Evolutionary conservation across 169 alveolate species (phyloP), one percentile per base, ranked within the genome.

Genomic region (Plasmodium malariae): DNA sequence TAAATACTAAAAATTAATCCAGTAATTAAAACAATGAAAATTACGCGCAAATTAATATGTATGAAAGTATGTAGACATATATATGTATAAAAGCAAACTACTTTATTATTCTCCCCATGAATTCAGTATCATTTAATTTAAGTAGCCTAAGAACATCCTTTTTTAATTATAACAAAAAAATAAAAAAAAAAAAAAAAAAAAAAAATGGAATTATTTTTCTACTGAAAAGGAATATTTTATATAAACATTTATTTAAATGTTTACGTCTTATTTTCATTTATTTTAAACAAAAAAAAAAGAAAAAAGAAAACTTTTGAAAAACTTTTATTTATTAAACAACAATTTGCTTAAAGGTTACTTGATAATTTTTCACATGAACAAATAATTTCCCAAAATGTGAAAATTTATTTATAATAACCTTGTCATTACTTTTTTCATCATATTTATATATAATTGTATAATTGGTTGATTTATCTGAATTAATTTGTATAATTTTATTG

Each of bases 331-430:
- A 37, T 17, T 7, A 40, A 11, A 17, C 55, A 45, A 45, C 14
- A 67, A 67, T 59, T 60, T 40, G 57, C 74, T 51, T 60, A 60
- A 34, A 67, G 67, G 51, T 83, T 83, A 83, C 91, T 83, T 83
- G 85, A 83, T 83, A 83, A 67, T 67, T 83, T 83, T 67, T 83
- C 30, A 83, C 91, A 67, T 83, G 91, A 65, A 83, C 91, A 83
- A 83, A 83, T 37, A 83, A 51, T 70, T 83, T 83, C 30, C 91
- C 91, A 65, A 32, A 54, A 83, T 83, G 91, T 17, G 91, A 21
- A 83, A 83, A 83, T 28, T 83, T 83, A 83, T 67, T 65, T 37
- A 83, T 54, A 21, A 67, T 26, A 49, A 83, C 85, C 32, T 54
- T 83, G 48, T 83, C 85, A 67, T 83, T 37, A 51, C 49, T 83